These are phyloP conservation scores for Hymenoscyphus repandus DNA, from an alignment of 2,329 filamentous ascomycete genomes.

Conservation along the genomic window DNA sequence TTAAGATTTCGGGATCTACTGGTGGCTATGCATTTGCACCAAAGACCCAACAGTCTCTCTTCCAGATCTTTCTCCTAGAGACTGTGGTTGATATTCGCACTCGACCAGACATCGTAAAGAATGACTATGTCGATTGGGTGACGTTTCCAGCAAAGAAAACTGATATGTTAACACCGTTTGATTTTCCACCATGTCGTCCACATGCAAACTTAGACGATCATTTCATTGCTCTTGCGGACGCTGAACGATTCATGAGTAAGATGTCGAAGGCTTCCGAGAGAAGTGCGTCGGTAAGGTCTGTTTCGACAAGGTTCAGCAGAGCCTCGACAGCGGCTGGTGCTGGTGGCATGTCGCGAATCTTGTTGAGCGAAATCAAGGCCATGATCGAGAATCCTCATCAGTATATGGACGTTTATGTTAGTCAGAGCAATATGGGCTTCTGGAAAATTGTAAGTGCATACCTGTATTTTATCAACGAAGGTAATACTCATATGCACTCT, in stretches of 20 bases:
- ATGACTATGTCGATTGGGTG: background rate
- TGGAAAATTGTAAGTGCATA: slow-evolving; percentile 47
- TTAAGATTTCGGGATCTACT: slow-evolving; percentile 6
- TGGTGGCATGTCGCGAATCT: background rate
- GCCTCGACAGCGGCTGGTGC: background rate
- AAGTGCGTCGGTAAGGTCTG: background rate
- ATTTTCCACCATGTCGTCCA: slow-evolving; percentile 5
- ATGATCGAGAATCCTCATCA: slow-evolving; percentile 17
- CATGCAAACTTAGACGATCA: slow-evolving; percentile 1
- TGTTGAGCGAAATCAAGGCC: slow-evolving; percentile 18
- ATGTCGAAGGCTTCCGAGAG: background rate
- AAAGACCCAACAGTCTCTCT: background rate
- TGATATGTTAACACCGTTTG: slow-evolving; percentile 3
- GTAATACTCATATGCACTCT: background rate
- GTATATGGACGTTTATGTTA: slow-evolving; percentile 23
- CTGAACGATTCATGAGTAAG: background rate
- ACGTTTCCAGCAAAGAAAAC: background rate
- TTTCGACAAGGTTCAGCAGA: background rate
- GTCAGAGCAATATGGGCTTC: slow-evolving; percentile 20
- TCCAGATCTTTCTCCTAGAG: slow-evolving; percentile 7
- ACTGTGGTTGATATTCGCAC: slow-evolving; percentile 6
- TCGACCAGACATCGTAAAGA: background rate
- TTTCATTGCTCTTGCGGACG: slow-evolving; percentile 4
- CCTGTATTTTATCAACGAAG: background rate
- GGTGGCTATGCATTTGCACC: slow-evolving; percentile 9